phyloP scores from a whole-genome alignment of 345 rosid genomes.

The Brassica cretica region DNA sequence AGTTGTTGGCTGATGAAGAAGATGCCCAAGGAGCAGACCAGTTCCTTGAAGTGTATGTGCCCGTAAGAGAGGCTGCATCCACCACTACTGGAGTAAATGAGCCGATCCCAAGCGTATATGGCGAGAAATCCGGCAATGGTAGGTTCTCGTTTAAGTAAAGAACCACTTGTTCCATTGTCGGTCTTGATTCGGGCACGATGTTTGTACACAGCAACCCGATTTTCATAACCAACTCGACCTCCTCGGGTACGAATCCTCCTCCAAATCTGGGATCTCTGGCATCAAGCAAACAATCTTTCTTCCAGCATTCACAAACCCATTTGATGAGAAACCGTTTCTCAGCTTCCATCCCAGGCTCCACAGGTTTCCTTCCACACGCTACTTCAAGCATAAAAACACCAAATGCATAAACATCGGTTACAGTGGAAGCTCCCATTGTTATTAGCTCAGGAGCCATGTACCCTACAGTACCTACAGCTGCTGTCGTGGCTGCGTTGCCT shows the following conservation, averaged over 20 bases:
- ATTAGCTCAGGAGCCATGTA: slow-evolving; percentile 57
- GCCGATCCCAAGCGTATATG: slow-evolving; percentile 33
- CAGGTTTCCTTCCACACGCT: slow-evolving; percentile 51
- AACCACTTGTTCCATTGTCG: slow-evolving; percentile 41
- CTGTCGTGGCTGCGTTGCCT: slow-evolving; percentile 46
- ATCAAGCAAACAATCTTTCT: slow-evolving; percentile 37
- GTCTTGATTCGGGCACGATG: slow-evolving; percentile 39
- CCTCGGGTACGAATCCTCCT: slow-evolving; percentile 21
- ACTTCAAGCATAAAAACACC: slow-evolving; percentile 53
- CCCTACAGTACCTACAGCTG: slow-evolving; percentile 52
- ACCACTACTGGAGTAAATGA: slow-evolving; percentile 35
- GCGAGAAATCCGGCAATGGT: slow-evolving; percentile 31
- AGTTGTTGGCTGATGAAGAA: slow-evolving; percentile 28
- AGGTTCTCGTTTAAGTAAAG: slow-evolving; percentile 26
- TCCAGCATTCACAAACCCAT: slow-evolving; percentile 44
- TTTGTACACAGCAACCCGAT: slow-evolving; percentile 50
- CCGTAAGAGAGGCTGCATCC: slow-evolving; percentile 25
- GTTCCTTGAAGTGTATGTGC: slow-evolving; percentile 13
- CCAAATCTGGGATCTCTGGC: slow-evolving; percentile 43
- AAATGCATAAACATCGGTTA: slow-evolving; percentile 49
- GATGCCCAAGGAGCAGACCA: slow-evolving; percentile 16
- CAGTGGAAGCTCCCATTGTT: slow-evolving; percentile 42
- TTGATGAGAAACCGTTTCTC: slow-evolving; percentile 42
- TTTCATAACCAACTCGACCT: slow-evolving; percentile 49
- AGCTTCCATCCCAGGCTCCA: slow-evolving; percentile 22